phyloP scores from a whole-genome alignment of 345 rosid genomes.

The Euphorbia peplus region DNA sequence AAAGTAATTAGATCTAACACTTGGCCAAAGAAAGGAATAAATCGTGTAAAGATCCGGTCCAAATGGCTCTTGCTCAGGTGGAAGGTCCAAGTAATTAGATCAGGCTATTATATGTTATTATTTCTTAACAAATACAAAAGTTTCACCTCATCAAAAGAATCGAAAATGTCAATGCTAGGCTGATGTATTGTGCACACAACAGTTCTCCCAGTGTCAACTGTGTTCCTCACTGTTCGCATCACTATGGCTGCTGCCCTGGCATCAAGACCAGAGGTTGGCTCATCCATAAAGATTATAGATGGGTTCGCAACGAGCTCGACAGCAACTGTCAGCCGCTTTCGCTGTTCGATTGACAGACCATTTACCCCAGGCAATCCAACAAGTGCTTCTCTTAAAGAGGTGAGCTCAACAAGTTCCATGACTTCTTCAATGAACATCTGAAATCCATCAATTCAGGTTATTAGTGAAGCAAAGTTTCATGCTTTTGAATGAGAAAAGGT shows the following conservation, averaged over 20 bases:
- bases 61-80: no score
- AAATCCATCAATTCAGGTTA: conserved; percentile 12
- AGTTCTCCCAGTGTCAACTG: conserved; percentile 69
- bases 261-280: conserved; percentile 72
- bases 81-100: no score
- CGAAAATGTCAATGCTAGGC: conserved; percentile 68
- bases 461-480: background rate
- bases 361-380: conserved; percentile 61
- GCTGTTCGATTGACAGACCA: conserved; percentile 61
- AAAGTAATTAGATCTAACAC: background rate
- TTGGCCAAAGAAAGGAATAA: background rate
- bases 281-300: conserved; percentile 71
- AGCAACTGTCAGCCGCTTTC: conserved; percentile 66
- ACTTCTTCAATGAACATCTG: conserved; percentile 73
- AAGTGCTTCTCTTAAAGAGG: conserved; percentile 44
- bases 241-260: conserved; percentile 82
- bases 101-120: no score
- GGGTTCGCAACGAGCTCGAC: conserved; percentile 76
- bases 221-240: conserved; percentile 71
- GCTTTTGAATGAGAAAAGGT: background rate
- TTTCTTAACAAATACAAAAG: background rate
- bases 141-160: conserved; percentile 67
- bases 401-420: conserved; percentile 70
- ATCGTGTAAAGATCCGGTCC: no score
- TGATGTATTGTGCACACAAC: conserved; percentile 75